Evolutionary conservation across 2,329 filamentous ascomycete species (phyloP).

Genomic region (Bipolaris zeicola): DNA sequence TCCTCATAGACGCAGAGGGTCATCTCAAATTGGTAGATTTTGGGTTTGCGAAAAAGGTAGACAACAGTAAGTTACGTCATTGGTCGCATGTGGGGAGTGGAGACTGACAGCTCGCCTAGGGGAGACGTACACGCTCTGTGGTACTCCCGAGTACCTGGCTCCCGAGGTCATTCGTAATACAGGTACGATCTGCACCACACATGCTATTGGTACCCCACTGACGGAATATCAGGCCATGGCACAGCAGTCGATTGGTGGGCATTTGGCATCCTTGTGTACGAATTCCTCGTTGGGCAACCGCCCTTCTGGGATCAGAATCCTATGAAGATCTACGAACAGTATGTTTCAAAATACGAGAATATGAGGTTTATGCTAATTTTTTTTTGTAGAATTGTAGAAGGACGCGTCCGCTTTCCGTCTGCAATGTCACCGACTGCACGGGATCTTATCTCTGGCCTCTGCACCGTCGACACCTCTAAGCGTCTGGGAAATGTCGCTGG

Average conservation of each 20-base stretch:
- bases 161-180: constrained; percentile 86
- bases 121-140: constrained; percentile 83
- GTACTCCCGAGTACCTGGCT: constrained; percentile 82
- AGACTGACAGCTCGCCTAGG: constrained; percentile 42
- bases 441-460: constrained; percentile 76
- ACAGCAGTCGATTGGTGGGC: constrained; percentile 88
- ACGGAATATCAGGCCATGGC: constrained; percentile 58
- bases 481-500: constrained; percentile 79
- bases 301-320: constrained; percentile 88
- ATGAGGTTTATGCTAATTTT: not conserved
- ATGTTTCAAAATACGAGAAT: constrained; percentile 10
- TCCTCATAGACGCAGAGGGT: constrained; percentile 75
- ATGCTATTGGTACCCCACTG: constrained; percentile 16
- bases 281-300: constrained; percentile 83
- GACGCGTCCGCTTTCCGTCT: constrained; percentile 74
- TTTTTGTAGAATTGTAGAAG: constrained; percentile 72
- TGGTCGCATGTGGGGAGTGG: too few relatives aligned
- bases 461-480: constrained; percentile 77
- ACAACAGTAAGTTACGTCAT: constrained; percentile 55
- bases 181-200: constrained; percentile 50
- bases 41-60: constrained; percentile 81
- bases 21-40: constrained; percentile 86
- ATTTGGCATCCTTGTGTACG: constrained; percentile 80
- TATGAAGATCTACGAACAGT: constrained; percentile 81
- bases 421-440: constrained; percentile 71